Percentiles rank a stretch among this genome's conserved stretches.
Conservation (phyloP, 140 eudicot genomes). For the Flaveria floridana region DNA sequence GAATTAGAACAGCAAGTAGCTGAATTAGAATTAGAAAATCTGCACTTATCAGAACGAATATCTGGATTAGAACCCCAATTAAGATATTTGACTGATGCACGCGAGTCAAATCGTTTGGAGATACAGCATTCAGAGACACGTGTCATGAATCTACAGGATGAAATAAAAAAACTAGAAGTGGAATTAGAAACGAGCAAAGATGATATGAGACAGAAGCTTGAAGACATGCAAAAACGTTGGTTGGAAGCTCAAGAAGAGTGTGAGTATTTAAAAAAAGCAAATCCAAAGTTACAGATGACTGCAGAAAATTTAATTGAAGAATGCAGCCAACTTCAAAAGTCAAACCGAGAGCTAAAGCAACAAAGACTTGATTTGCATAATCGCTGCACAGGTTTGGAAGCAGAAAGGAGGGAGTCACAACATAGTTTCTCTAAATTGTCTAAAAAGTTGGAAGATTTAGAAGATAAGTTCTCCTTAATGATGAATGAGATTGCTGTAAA, state of each 20-base stretch:
- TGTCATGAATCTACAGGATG: slow-evolving; percentile 40
- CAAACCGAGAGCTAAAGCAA: slow-evolving; percentile 59
- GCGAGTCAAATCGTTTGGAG: slow-evolving; percentile 57
- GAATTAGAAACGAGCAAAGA: slow-evolving; percentile 50
- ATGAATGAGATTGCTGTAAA: slow-evolving; percentile 39
- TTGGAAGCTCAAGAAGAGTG: slow-evolving; percentile 76
- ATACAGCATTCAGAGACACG: slow-evolving; percentile 52
- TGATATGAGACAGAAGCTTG: slow-evolving; percentile 49
- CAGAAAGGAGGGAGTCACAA: slow-evolving; percentile 46
- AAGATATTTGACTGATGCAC: slow-evolving; percentile 60
- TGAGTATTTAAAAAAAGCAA: slow-evolving; percentile 53
- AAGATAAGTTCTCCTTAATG: slow-evolving; percentile 43
- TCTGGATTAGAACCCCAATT: slow-evolving; percentile 71
- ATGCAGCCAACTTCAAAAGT: slow-evolving; percentile 56
- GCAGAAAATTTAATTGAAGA: slow-evolving; percentile 70
- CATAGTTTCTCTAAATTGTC: slow-evolving; percentile 38
- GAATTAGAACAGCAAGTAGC: slow-evolving; percentile 48
- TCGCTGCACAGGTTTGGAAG: slow-evolving; percentile 46
- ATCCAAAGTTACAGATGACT: slow-evolving; percentile 57
- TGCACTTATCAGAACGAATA: slow-evolving; percentile 60
- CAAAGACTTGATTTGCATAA: slow-evolving; percentile 53
- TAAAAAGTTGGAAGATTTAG: slow-evolving; percentile 43
- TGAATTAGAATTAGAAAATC: slow-evolving; percentile 60
- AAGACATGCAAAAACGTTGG: slow-evolving; percentile 64
- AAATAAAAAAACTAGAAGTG: slow-evolving; percentile 45